Percentiles rank a stretch among this genome's conserved stretches.
Evolutionary conservation across 2,329 filamentous ascomycete species (phyloP).

Genomic region (Phialophora tarda): DNA sequence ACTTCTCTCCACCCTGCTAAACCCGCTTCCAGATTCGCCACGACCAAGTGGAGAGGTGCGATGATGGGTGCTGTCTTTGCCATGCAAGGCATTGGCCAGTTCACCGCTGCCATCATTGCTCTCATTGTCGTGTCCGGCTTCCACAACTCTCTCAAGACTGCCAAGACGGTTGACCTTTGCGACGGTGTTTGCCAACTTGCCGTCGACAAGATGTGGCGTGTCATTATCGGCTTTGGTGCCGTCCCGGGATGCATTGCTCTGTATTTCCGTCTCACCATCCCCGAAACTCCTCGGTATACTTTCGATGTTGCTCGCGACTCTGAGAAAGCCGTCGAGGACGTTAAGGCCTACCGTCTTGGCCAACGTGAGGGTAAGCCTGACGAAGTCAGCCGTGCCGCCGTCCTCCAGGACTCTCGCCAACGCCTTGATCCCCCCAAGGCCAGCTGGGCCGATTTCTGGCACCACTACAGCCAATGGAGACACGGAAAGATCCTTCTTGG

Average conservation of each 20-base stretch:
- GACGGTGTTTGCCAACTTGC: constrained; percentile 68
- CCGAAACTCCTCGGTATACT: constrained; percentile 86
- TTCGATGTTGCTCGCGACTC: constrained; percentile 80
- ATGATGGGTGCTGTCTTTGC: constrained; percentile 89
- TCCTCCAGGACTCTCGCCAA: constrained; percentile 59
- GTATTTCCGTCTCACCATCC: constrained; percentile 85
- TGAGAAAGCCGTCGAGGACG: constrained; percentile 73
- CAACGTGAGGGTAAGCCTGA: constrained; percentile 68
- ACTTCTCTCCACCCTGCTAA: constrained; percentile 11
- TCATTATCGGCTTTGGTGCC: constrained; percentile 79
- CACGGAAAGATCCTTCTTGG: constrained; percentile 75
- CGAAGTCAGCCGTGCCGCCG: constrained; percentile 67
- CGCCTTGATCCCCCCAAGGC: constrained; percentile 71
- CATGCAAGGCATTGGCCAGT: constrained; percentile 85
- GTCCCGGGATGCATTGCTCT: constrained; percentile 80
- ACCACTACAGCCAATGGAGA: constrained; percentile 72
- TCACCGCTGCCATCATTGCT: constrained; percentile 75
- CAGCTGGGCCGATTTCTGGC: constrained; percentile 72
- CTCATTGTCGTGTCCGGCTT: constrained; percentile 76
- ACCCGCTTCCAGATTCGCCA: constrained; percentile 66
- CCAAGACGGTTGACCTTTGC: constrained; percentile 62
- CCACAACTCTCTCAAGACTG: constrained; percentile 64
- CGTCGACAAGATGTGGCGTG: constrained; percentile 87
- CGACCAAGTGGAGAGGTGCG: constrained; percentile 81
- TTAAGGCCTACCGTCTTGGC: constrained; percentile 74